Conservation (phyloP, 176 grass and related monocot species). For the Carex cristatella region DNA sequence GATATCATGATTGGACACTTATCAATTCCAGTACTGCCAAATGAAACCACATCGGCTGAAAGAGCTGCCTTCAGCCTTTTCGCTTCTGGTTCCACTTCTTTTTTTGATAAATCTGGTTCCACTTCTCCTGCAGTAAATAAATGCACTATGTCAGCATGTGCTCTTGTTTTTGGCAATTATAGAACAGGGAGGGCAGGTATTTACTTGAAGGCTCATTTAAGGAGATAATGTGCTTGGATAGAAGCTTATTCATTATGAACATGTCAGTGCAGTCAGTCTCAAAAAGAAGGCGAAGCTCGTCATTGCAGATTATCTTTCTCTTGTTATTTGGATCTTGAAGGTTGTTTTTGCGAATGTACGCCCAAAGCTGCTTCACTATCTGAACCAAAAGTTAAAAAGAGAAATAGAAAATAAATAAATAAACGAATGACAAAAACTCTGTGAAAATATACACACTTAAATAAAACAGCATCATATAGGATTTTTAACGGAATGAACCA, state of each 20-base stretch:
- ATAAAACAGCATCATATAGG: too few relatives aligned
- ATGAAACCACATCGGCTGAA: constrained; percentile 33
- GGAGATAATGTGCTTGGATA: constrained; percentile 74
- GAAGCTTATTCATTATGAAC: constrained; percentile 96
- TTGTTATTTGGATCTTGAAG: constrained; percentile 93
- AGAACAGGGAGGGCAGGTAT: background rate
- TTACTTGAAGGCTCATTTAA: constrained; percentile 53
- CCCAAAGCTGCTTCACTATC: constrained; percentile 93
- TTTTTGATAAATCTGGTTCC: constrained; percentile 13
- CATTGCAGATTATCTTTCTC: constrained; percentile 94
- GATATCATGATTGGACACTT: constrained; percentile 53
- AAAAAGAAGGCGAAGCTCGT: constrained; percentile 77
- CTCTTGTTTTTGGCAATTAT: background rate
- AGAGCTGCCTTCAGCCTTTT: constrained; percentile 61
- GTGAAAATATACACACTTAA: too few relatives aligned
- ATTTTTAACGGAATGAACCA: background rate
- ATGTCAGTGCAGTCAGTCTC: constrained; percentile 90
- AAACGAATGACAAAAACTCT: background rate
- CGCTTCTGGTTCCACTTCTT: constrained; percentile 39
- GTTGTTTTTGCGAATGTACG: constrained; percentile 84
- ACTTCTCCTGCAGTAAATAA: constrained; percentile 56
- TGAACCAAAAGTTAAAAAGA: constrained; percentile 22
- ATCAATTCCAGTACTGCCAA: constrained; percentile 33
- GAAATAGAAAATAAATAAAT: background rate
- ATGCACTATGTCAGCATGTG: constrained; percentile 5